Percentiles rank a stretch among this genome's conserved stretches.
Evolutionary conservation across 1,284 basidiomycete genomes (phyloP).

Genomic region (Bondarzewia mesenterica): DNA sequence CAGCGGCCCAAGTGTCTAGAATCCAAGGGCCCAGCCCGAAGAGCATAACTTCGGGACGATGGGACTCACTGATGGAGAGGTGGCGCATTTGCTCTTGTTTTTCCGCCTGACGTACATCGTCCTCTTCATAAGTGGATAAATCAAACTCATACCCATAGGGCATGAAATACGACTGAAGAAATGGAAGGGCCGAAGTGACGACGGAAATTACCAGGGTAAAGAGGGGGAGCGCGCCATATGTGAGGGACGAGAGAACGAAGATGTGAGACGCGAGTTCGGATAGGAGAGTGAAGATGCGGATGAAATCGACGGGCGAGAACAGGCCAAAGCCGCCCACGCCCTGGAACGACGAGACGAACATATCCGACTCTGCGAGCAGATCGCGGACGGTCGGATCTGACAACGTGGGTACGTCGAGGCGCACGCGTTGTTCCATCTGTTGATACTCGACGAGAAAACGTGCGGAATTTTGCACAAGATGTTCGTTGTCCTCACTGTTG

Average conservation of each 20-base stretch:
- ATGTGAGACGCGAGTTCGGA: slow-evolving; percentile 67
- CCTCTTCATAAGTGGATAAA: slow-evolving; percentile 23
- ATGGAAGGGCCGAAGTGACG: slow-evolving; percentile 32
- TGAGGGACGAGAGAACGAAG: slow-evolving; percentile 59
- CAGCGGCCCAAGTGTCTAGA: slow-evolving; percentile 60
- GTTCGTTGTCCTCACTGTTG: slow-evolving; percentile 65
- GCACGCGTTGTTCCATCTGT: slow-evolving; percentile 68
- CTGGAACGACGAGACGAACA: slow-evolving; percentile 68
- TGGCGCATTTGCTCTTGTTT: slow-evolving; percentile 66
- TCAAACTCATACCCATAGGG: slow-evolving; percentile 36
- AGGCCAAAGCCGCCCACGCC: slow-evolving; percentile 63
- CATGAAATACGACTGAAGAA: slow-evolving; percentile 48
- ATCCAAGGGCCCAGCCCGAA: slow-evolving; percentile 82
- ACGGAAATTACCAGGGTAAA: slow-evolving; percentile 42
- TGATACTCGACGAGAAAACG: slow-evolving; percentile 66
- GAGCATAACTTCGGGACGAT: slow-evolving; percentile 69
- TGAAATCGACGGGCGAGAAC: slow-evolving; percentile 68
- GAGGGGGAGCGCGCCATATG: slow-evolving; percentile 40
- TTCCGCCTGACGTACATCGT: slow-evolving; percentile 53
- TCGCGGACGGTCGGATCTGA: slow-evolving; percentile 63
- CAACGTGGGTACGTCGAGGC: slow-evolving; percentile 70
- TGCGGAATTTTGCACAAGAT: slow-evolving; percentile 59
- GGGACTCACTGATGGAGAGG: slow-evolving; percentile 58
- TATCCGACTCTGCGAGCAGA: slow-evolving; percentile 75
- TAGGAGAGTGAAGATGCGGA: slow-evolving; percentile 60